A percentile compares a stretch with the other conserved stretches of the same genome.
Evolutionary conservation across 345 rosid species (phyloP).

Genomic region (Reutealis trisperma): DNA sequence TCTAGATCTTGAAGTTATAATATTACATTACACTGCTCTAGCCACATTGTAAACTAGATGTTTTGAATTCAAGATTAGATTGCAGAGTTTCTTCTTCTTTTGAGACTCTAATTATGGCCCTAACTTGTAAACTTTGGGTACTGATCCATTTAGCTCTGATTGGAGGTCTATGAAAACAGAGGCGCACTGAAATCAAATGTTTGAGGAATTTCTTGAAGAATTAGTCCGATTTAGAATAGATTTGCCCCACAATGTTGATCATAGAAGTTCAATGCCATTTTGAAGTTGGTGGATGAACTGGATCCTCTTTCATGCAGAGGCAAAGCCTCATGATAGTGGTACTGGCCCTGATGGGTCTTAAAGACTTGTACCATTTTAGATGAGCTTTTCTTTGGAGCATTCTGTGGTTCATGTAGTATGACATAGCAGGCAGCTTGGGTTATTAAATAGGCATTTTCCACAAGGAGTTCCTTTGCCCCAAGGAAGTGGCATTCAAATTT

Average conservation of each 20-base stretch:
- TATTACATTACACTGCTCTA: background rate
- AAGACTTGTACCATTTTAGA: no score
- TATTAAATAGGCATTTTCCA: background rate
- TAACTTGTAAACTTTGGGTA: background rate
- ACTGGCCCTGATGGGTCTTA: background rate
- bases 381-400: background rate
- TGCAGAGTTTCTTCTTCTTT: background rate
- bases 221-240: background rate
- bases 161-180: background rate
- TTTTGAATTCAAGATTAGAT: background rate
- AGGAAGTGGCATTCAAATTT: background rate
- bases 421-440: background rate
- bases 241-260: background rate
- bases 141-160: background rate
- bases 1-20: background rate
- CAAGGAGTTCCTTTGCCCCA: background rate
- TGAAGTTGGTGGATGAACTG: background rate
- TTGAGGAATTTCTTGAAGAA: background rate
- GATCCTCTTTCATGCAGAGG: background rate
- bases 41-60: background rate
- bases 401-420: background rate
- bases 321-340: background rate
- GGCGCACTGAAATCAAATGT: background rate
- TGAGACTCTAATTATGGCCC: background rate
- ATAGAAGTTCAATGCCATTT: background rate